These are phyloP conservation scores for Aristolochia contorta DNA, from an alignment of 164 flowering plant genomes.

Conservation along the genomic window DNA sequence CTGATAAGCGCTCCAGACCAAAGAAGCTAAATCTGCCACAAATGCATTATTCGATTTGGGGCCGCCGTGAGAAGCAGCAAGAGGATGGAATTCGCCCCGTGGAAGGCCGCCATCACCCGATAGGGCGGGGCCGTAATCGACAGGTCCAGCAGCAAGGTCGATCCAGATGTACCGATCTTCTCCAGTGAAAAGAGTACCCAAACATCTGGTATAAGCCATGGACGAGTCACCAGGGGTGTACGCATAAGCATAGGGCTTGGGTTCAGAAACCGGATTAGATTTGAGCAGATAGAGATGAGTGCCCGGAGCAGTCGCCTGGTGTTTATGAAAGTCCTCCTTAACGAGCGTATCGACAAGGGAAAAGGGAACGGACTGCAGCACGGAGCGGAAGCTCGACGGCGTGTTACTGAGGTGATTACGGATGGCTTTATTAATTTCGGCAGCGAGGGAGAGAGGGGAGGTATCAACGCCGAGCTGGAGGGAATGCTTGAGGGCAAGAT, in stretches of 20 bases:
- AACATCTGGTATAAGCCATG: slow-evolving; percentile 48
- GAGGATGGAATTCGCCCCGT: slow-evolving; percentile 78
- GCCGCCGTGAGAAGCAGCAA: slow-evolving; percentile 65
- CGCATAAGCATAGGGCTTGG: slow-evolving; percentile 60
- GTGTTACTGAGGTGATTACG: slow-evolving; percentile 14
- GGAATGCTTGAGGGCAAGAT: slow-evolving; percentile 4
- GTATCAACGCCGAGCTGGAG: slow-evolving; percentile 4
- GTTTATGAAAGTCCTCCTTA: slow-evolving; percentile 37
- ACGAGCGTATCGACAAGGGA: slow-evolving; percentile 34
- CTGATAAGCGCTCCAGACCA: slow-evolving; percentile 89
- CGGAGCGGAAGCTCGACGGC: slow-evolving; percentile 11
- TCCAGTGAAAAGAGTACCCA: slow-evolving; percentile 72
- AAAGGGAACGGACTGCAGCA: slow-evolving; percentile 31
- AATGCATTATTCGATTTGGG: slow-evolving; percentile 76
- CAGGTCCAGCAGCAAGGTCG: slow-evolving; percentile 88
- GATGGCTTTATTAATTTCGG: slow-evolving; percentile 17
- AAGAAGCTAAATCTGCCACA: slow-evolving; percentile 67
- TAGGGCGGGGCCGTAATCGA: slow-evolving; percentile 81
- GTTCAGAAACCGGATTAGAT: slow-evolving; percentile 27
- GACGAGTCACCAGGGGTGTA: slow-evolving; percentile 53
- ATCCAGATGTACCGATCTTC: slow-evolving; percentile 80
- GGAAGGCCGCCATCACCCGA: slow-evolving; percentile 91
- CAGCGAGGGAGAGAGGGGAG: slow-evolving; percentile 18
- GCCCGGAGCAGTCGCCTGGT: neutral
- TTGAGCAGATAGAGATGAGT: slow-evolving; percentile 45